Evolutionary conservation across 345 rosid species (phyloP).

Genomic region (Melaleuca alternifolia): DNA sequence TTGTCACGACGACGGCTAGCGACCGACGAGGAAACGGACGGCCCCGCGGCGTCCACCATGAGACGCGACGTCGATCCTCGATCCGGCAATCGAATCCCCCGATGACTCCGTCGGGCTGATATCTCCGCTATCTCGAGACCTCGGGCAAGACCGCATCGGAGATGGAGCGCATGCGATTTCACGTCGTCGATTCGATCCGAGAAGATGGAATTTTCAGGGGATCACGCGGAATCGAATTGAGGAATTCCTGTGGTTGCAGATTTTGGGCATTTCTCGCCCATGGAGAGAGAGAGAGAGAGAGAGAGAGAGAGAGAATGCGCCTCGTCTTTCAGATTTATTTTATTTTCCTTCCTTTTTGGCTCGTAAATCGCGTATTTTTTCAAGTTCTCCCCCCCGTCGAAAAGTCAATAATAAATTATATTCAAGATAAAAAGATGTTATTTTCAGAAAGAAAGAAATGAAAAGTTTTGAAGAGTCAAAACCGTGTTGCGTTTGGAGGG

Average conservation of each 20-base stretch:
- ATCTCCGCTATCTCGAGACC: constrained; percentile 19
- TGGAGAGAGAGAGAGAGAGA: constrained; percentile 1
- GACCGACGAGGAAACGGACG: constrained; percentile 4
- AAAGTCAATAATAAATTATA: background rate
- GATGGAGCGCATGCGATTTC: constrained; percentile 4
- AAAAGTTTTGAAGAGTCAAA: constrained; percentile 18
- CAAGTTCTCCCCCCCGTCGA: background rate
- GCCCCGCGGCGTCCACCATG: constrained; percentile 43
- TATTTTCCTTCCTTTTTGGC: background rate
- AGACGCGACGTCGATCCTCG: constrained; percentile 33
- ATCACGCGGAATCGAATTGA: background rate
- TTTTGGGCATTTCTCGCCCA: constrained; percentile 5
- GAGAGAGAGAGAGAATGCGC: constrained; percentile 1
- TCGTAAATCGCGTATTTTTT: background rate
- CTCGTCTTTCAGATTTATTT: background rate
- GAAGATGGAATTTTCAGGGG: background rate
- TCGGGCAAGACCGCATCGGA: constrained; percentile 60
- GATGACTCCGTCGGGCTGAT: background rate
- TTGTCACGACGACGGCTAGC: background rate
- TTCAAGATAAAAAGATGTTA: background rate
- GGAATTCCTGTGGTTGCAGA: background rate
- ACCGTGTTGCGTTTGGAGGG: constrained; percentile 22
- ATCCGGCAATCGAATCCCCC: constrained; percentile 9
- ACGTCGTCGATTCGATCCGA: background rate
- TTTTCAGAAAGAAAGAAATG: background rate